Percentiles rank a stretch among this genome's conserved stretches.
These are phyloP conservation scores for Eucalyptus cladocalyx DNA, from an alignment of 345 rosid genomes.

Conservation along the genomic window DNA sequence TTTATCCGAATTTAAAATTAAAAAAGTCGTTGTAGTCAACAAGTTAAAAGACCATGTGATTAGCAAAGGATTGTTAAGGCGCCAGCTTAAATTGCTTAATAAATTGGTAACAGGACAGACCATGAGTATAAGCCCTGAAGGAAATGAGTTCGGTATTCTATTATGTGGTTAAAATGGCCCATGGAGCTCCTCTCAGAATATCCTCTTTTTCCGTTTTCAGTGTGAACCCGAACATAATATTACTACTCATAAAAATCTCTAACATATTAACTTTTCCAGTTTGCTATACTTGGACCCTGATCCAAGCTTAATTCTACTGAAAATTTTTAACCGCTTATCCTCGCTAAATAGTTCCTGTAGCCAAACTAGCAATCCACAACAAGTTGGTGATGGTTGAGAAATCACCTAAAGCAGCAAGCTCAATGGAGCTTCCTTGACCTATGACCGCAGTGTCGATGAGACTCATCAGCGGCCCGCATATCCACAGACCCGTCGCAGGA, in stretches of 20 bases:
- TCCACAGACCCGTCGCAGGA: slow-evolving; percentile 38
- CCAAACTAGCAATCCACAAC: not conserved
- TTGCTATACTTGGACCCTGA: not conserved
- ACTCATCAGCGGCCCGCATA: slow-evolving; percentile 43
- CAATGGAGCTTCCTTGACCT: slow-evolving; percentile 31
- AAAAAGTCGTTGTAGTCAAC: too few species aligned
- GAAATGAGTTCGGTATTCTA: not conserved
- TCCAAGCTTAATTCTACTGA: not conserved
- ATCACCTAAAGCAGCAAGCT: slow-evolving; percentile 43
- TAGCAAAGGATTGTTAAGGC: not conserved
- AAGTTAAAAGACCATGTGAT: not conserved
- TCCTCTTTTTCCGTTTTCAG: not conserved
- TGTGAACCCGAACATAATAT: not conserved
- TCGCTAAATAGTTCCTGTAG: not conserved
- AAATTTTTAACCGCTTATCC: not conserved
- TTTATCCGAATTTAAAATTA: not conserved
- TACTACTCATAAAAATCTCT: not conserved
- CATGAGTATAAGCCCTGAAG: not conserved
- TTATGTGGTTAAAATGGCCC: not conserved
- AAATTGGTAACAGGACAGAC: not conserved
- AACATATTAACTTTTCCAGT: not conserved
- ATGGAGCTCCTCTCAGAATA: not conserved
- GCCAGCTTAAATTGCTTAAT: not conserved
- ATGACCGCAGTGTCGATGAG: slow-evolving; percentile 25
- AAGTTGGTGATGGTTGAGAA: not conserved